phyloP scores from a whole-genome alignment of 177 flowering plant species.

The Telopea speciosissima region DNA sequence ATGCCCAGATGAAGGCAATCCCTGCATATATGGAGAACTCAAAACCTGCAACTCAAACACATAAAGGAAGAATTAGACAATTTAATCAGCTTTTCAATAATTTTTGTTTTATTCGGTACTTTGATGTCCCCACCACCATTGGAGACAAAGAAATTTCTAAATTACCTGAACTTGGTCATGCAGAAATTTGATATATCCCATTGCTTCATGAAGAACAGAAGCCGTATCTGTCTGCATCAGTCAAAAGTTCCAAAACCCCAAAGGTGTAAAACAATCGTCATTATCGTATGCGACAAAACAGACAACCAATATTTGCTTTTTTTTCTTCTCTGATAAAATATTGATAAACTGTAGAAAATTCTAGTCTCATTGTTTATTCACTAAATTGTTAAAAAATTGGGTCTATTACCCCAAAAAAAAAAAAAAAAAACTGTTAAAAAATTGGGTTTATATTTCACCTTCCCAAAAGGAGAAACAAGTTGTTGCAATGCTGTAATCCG shows the following conservation, averaged over 20 bases:
- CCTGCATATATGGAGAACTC: constrained; percentile 66
- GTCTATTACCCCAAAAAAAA: no score
- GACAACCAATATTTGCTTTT: no score
- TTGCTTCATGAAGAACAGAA: constrained; percentile 86
- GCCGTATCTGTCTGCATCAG: constrained; percentile 80
- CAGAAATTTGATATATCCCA: constrained; percentile 79
- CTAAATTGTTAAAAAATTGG: no score
- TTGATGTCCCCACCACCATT: not conserved
- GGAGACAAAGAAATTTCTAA: not conserved
- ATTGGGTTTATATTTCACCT: constrained; percentile 53
- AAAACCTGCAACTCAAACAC: constrained; percentile 28
- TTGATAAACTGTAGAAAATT: not conserved
- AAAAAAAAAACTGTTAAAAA: no score
- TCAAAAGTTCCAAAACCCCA: constrained; percentile 1
- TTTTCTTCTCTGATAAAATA: no score
- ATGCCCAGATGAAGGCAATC: constrained; percentile 22
- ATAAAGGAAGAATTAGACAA: no score
- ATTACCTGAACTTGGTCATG: constrained; percentile 73
- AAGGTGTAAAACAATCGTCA: no score
- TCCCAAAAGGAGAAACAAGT: constrained; percentile 85
- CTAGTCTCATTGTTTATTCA: not conserved
- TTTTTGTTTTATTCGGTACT: no score
- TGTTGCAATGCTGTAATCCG: constrained; percentile 74
- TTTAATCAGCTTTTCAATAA: no score
- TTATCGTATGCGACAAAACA: no score